phyloP scores from a whole-genome alignment of 768 basidiomycete genomes.

The Lactarius psammicola region DNA sequence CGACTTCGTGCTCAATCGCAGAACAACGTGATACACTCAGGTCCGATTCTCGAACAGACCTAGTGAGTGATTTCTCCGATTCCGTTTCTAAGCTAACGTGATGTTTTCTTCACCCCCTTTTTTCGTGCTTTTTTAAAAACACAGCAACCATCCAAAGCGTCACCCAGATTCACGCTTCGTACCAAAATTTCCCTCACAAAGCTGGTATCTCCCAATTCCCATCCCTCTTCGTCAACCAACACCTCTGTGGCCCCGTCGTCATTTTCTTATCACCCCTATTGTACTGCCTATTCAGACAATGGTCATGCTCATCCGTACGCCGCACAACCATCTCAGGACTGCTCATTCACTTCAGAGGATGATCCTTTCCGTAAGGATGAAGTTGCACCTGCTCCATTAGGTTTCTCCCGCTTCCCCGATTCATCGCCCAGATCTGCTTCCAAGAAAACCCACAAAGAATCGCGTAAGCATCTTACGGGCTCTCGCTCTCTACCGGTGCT shows the following conservation, averaged over 20 bases:
- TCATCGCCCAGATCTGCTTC: slow-evolving; percentile 10
- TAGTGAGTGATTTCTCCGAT: slow-evolving; percentile 3
- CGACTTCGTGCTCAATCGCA: slow-evolving; percentile 4
- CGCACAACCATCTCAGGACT: slow-evolving; percentile 1
- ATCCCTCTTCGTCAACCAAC: slow-evolving; percentile 5
- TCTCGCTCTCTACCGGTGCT: slow-evolving; percentile 16
- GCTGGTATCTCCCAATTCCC: slow-evolving; percentile 4
- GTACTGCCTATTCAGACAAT: not conserved
- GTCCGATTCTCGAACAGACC: slow-evolving; percentile 1
- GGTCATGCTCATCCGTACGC: not conserved
- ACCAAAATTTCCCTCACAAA: slow-evolving; percentile 20
- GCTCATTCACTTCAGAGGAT: slow-evolving; percentile 26
- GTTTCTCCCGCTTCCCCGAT: not conserved
- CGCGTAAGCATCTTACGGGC: not conserved
- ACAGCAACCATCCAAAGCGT: slow-evolving; percentile 8
- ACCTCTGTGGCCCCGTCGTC: slow-evolving; percentile 13
- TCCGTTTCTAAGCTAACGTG: not conserved
- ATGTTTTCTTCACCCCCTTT: not conserved
- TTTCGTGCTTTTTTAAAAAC: not conserved
- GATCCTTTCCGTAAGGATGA: slow-evolving; percentile 29
- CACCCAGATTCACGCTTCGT: slow-evolving; percentile 12
- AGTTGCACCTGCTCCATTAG: not conserved
- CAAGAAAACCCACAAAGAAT: not conserved
- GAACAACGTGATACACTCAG: slow-evolving; percentile 3
- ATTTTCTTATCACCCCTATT: slow-evolving; percentile 14